A percentile compares a stretch with the other conserved stretches of the same genome.
These are phyloP conservation scores for Mediolabrus comicus DNA, from an alignment of 108 stramenopile species.

Conservation along the genomic window DNA sequence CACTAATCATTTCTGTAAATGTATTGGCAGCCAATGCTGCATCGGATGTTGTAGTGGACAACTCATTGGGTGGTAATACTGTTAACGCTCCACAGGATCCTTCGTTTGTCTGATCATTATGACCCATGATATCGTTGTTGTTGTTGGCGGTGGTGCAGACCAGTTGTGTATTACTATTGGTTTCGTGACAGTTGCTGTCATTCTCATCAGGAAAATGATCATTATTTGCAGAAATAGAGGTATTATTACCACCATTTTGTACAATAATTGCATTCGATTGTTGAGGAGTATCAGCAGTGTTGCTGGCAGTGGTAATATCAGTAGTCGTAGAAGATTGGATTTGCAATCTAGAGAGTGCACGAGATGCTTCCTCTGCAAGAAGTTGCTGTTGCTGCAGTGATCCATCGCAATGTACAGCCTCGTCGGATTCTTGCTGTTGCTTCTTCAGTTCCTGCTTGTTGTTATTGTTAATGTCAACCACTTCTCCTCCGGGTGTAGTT, in stretches of 20 bases:
- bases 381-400: not conserved
- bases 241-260: not conserved
- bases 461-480: not conserved
- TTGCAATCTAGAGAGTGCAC: not conserved
- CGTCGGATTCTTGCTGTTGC: not conserved
- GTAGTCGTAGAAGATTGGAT: not conserved
- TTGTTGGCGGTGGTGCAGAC: not conserved
- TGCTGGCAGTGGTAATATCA: not conserved
- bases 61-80: conserved; percentile 42
- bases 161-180: not conserved
- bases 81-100: conserved; percentile 22
- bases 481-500: too few relatives aligned
- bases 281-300: not conserved
- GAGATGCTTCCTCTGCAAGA: not conserved
- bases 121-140: not conserved
- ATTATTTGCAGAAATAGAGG: not conserved
- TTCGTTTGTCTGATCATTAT: not conserved
- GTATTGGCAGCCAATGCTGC: conserved; percentile 40
- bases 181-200: not conserved
- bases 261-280: not conserved
- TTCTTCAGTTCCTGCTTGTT: not conserved
- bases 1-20: conserved; percentile 26
- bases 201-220: not conserved
- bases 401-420: not conserved
- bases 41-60: conserved; percentile 37